Conservation (phyloP, 345 rosid genomes). For the Zanthoxylum bungeanum region DNA sequence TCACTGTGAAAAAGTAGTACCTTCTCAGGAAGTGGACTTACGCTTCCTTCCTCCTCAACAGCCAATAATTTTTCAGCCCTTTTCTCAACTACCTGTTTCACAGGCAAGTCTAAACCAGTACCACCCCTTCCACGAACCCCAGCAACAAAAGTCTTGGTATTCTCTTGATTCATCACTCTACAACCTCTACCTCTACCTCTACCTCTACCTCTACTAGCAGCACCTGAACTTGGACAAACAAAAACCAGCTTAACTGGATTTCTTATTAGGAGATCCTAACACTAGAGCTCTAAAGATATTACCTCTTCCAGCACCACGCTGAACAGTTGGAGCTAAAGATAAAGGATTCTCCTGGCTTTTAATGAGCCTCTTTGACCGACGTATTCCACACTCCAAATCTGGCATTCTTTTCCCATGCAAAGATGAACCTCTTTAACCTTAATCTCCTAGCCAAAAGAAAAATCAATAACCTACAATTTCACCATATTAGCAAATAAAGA, state of each 20-base stretch:
- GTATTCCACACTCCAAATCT: slow-evolving; percentile 39
- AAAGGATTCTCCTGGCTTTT: slow-evolving; percentile 34
- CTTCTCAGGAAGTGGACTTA: slow-evolving; percentile 42
- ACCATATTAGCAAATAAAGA: not conserved
- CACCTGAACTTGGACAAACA: slow-evolving; percentile 15
- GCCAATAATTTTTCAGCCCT: slow-evolving; percentile 34
- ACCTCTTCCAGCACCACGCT: slow-evolving; percentile 38
- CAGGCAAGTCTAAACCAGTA: slow-evolving; percentile 32
- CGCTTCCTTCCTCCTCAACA: slow-evolving; percentile 39
- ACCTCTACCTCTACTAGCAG: slow-evolving; percentile 45
- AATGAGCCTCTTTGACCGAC: slow-evolving; percentile 39
- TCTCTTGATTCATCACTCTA: slow-evolving; percentile 35
- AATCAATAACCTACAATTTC: not conserved
- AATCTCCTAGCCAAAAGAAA: slow-evolving; percentile 4
- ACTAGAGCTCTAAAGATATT: slow-evolving; percentile 6
- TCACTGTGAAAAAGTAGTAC: slow-evolving; percentile 17
- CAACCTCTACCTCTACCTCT: slow-evolving; percentile 49
- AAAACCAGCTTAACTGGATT: slow-evolving; percentile 8
- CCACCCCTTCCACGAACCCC: slow-evolving; percentile 27
- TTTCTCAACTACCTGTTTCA: slow-evolving; percentile 33
- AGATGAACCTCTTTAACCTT: slow-evolving; percentile 15
- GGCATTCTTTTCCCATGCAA: slow-evolving; percentile 45
- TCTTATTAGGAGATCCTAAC: slow-evolving; percentile 1
- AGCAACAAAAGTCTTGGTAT: slow-evolving; percentile 28
- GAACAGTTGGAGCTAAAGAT: slow-evolving; percentile 30